Evolutionary conservation across 2,329 filamentous ascomycete genomes (phyloP), one percentile per base, ranked within the genome.

Genomic region (Periconia macrospinosa): DNA sequence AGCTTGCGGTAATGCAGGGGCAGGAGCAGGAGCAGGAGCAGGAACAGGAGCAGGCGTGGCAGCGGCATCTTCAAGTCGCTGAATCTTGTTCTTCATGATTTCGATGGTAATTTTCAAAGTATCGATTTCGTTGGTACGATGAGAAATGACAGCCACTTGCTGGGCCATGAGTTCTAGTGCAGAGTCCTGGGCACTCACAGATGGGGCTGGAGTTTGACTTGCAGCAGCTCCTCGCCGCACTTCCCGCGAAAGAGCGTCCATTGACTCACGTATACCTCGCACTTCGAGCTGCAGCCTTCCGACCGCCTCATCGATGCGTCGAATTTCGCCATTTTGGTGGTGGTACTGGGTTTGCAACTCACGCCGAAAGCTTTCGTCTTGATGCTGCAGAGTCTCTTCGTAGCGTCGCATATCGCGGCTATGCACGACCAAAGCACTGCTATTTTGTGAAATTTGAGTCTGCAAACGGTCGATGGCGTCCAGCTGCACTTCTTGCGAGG

Each of bases 391-490:
- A 1, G 61, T 54, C 44, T 71, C 64, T 52, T 69, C 65, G 40
- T 65, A 62, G 11, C 61, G 65, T 17, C 60, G 57, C 47, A 71
- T 63, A 41, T 71, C 70, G 10, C 72, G 63, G 33, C 60, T 65
- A 30, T 73, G 71, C 30, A 66, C 63, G 33, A 65, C 64, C 19
- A 75, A 58, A 1, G 68, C 68, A 40, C 68, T 65, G 45, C 76
- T 77, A 60, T 79, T 79, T 57, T 76, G 75, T 11, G 77, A 75
- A 27, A 79, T 74, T 56, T 81, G 78, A n/a, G 75, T 75, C 59
- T 81, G 78, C 41, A 81, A 61, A 14, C 77, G 75, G 41, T 75
- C 64, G 57, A 79, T 70, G 45, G 75, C 75, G 54, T 77, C 75
- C 17, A 74, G 65, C 18, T 67, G 55, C 19, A 74, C 66, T 11